phyloP scores from a whole-genome alignment of 345 rosid genomes.

The Eutrema yunnanense region DNA sequence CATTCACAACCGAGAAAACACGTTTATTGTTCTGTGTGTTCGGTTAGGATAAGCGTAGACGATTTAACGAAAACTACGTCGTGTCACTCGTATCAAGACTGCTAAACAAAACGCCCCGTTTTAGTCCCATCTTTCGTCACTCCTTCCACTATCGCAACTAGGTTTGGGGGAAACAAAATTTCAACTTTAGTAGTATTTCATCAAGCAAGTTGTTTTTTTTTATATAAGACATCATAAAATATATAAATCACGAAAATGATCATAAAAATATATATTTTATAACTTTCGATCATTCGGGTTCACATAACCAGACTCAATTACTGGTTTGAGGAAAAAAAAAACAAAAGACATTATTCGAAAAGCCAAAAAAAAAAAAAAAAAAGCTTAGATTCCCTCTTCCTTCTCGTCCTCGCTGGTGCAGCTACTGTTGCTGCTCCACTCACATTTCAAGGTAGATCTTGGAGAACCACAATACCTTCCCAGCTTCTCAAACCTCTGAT shows the following conservation, averaged over 20 bases:
- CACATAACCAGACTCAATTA: neutral
- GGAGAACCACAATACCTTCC: conserved; percentile 19
- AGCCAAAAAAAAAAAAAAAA: neutral
- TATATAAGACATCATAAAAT: neutral
- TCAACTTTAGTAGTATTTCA: no score
- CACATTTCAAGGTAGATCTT: conserved; percentile 31
- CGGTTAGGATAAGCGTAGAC: neutral
- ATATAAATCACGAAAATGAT: neutral
- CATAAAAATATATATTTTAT: neutral
- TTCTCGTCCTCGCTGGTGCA: conserved; percentile 29
- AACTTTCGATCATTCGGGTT: neutral
- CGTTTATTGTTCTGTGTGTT: neutral
- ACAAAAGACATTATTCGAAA: neutral
- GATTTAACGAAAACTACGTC: neutral
- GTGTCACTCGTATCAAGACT: neutral
- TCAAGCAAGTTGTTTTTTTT: no score
- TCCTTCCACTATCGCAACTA: neutral
- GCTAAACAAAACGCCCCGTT: neutral
- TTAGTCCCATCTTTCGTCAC: neutral
- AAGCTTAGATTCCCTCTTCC: conserved; percentile 22
- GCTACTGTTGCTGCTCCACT: conserved; percentile 32
- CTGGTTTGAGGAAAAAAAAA: neutral
- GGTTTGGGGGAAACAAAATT: no score
- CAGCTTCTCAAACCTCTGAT: conserved; percentile 26
- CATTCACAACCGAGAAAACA: neutral